Percentiles rank a stretch among this genome's conserved stretches.
phyloP scores from a whole-genome alignment of 2,329 filamentous ascomycete genomes.

The Ceratocystis ficicola region DNA sequence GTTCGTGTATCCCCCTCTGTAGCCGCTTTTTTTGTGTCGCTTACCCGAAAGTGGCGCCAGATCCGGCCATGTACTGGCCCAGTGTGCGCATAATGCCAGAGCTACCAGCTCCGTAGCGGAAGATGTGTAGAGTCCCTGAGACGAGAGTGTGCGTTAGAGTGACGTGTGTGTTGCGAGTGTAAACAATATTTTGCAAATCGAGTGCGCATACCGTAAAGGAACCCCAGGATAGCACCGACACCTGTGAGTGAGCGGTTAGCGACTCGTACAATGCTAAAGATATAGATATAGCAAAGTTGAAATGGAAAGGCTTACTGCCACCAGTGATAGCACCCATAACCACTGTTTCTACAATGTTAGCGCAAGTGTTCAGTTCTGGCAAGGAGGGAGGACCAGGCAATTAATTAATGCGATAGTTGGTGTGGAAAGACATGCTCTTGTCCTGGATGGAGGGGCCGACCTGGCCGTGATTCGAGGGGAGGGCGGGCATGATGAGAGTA shows the following conservation, averaged over 20 bases:
- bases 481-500: slow-evolving; percentile 32
- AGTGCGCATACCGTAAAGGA: slow-evolving; percentile 69
- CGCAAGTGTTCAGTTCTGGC: neutral
- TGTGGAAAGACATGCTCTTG: slow-evolving; percentile 35
- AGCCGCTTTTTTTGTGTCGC: slow-evolving; percentile 7
- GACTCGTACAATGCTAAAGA: neutral
- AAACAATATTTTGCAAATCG: neutral
- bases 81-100: slow-evolving; percentile 90
- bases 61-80: slow-evolving; percentile 93
- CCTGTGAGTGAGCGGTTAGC: slow-evolving; percentile 42
- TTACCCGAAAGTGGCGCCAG: slow-evolving; percentile 91
- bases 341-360: slow-evolving; percentile 40
- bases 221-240: slow-evolving; percentile 91
- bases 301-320: slow-evolving; percentile 57
- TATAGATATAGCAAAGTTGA: neutral
- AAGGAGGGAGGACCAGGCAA: neutral
- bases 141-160: slow-evolving; percentile 22
- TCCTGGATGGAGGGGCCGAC: slow-evolving; percentile 31
- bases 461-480: slow-evolving; percentile 31
- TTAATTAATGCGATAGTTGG: neutral
- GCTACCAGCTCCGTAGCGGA: slow-evolving; percentile 83
- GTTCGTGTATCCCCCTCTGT: neutral
- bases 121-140: slow-evolving; percentile 80
- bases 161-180: slow-evolving; percentile 5
- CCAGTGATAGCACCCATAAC: slow-evolving; percentile 99